Evolutionary conservation across 2,329 filamentous ascomycete genomes (phyloP).

Genomic region (Colletotrichum neosansevieriae): DNA sequence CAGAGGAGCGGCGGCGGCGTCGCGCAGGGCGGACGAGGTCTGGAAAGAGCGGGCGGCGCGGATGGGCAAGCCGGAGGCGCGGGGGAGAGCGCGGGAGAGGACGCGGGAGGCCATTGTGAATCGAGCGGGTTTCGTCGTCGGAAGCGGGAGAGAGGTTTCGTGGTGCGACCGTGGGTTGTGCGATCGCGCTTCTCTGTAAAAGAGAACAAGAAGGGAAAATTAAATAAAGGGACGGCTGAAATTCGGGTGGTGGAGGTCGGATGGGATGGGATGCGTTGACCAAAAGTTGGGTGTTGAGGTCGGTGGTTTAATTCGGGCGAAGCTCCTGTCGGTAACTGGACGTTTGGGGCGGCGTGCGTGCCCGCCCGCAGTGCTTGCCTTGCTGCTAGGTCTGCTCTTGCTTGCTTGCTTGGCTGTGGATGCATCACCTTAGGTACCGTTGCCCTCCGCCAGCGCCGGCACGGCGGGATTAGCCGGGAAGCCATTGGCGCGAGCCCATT

Average conservation of each 20-base stretch:
- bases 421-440: slow-evolving; percentile 36
- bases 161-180: slow-evolving; percentile 8
- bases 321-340: neutral
- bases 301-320: slow-evolving; percentile 9
- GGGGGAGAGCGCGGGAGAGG: slow-evolving; percentile 52
- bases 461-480: slow-evolving; percentile 38
- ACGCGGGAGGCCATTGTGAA: slow-evolving; percentile 61
- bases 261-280: slow-evolving; percentile 14
- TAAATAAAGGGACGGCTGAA: neutral
- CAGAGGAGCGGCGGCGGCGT: slow-evolving; percentile 60
- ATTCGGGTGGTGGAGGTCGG: slow-evolving; percentile 18
- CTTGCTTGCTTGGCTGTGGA: neutral
- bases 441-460: slow-evolving; percentile 34
- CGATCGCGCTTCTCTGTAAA: neutral
- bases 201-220: neutral
- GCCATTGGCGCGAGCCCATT: slow-evolving; percentile 28
- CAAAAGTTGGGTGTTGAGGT: neutral
- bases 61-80: slow-evolving; percentile 45
- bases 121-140: slow-evolving; percentile 14
- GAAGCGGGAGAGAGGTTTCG: neutral
- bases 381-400: neutral
- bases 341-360: slow-evolving; percentile 14
- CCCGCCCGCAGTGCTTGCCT: neutral
- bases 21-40: slow-evolving; percentile 60
- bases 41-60: slow-evolving; percentile 59